phyloP scores from a whole-genome alignment of 106 monocot species.

The Dendrobium chrysotoxum region DNA sequence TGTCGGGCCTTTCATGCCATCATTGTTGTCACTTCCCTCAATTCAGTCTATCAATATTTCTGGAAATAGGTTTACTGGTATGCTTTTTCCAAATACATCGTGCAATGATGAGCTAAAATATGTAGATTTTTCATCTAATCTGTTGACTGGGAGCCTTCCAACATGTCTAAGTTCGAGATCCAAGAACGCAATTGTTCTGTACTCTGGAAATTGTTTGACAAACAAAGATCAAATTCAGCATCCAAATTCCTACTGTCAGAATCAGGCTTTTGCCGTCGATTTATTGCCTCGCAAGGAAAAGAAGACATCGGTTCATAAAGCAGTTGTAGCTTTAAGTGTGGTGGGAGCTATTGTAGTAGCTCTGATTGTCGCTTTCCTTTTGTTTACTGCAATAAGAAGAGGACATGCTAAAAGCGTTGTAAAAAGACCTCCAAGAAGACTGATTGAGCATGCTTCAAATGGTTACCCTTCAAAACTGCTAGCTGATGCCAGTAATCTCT shows the following conservation, averaged over 20 bases:
- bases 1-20: slow-evolving; percentile 63
- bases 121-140: slow-evolving; percentile 71
- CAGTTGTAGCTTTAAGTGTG: slow-evolving; percentile 25
- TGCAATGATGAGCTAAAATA: slow-evolving; percentile 55
- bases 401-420: slow-evolving; percentile 15
- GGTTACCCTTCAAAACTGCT: slow-evolving; percentile 70
- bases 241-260: slow-evolving; percentile 64
- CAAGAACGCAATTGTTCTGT: slow-evolving; percentile 28
- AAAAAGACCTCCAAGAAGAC: slow-evolving; percentile 50
- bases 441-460: slow-evolving; percentile 72
- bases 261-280: slow-evolving; percentile 83
- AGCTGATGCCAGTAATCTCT: slow-evolving; percentile 84
- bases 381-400: slow-evolving; percentile 37
- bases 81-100: slow-evolving; percentile 63
- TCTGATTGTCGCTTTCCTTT: slow-evolving; percentile 23
- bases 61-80: slow-evolving; percentile 80
- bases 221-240: slow-evolving; percentile 44
- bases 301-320: slow-evolving; percentile 22
- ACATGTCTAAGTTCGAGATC: slow-evolving; percentile 37
- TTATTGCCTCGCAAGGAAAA: slow-evolving; percentile 35
- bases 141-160: slow-evolving; percentile 73
- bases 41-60: slow-evolving; percentile 59
- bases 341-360: slow-evolving; percentile 24
- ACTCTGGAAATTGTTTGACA: slow-evolving; percentile 60
- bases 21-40: slow-evolving; percentile 69